Conservation (phyloP, 345 rosid species). For the Ailanthus altissimus region DNA sequence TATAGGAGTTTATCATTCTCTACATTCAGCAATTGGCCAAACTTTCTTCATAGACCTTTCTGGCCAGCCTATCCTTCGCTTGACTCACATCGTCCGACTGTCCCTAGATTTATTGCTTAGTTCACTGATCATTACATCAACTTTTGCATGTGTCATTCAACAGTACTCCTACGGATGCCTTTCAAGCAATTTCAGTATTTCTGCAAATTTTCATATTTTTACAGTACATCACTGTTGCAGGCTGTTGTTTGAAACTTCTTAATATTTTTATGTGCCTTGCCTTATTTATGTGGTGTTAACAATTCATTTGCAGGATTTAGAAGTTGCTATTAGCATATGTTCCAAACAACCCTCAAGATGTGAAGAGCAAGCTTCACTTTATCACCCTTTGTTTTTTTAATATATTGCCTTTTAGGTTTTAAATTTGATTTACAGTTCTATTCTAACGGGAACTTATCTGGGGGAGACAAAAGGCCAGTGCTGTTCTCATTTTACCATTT, state of each 20-base stretch:
- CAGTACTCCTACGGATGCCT: not conserved
- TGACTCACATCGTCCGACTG: not conserved
- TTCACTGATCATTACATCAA: not conserved
- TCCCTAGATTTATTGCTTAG: not conserved
- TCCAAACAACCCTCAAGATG: not conserved
- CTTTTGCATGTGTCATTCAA: not conserved
- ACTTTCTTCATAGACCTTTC: not conserved
- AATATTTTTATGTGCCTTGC: not conserved
- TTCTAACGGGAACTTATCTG: not conserved
- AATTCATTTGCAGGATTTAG: slow-evolving; percentile 8
- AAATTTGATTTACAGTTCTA: not conserved
- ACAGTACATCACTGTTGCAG: not conserved
- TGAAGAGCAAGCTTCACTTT: not conserved
- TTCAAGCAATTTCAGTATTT: not conserved
- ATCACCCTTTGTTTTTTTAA: not conserved
- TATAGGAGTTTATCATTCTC: not conserved
- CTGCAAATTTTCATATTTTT: not conserved
- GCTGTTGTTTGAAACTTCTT: not conserved
- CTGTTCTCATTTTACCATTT: not conserved
- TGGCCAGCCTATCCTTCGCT: not conserved
- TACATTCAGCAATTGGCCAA: not conserved
- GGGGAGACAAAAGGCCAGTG: not conserved
- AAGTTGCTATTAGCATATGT: not conserved
- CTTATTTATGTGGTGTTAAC: not conserved
- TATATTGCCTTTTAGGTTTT: not conserved